These are phyloP conservation scores for Pinus taeda DNA, from an alignment of 75 land plant species.

Conservation along the genomic window DNA sequence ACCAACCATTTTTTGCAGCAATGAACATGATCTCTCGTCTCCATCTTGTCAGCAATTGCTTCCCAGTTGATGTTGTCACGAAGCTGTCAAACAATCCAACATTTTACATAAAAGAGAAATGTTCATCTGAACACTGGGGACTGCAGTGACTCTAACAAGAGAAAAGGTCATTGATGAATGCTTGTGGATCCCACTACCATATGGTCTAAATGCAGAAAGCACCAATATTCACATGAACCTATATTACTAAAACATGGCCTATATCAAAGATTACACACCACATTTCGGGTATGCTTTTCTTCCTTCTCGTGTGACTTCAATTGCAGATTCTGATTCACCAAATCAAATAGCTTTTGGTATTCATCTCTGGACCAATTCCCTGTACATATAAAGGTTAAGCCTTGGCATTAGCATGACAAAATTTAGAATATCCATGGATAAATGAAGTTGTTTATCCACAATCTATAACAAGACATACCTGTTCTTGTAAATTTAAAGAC, in stretches of 20 bases:
- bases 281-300: slow-evolving; percentile 39
- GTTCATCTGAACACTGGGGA: neutral
- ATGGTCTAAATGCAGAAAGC: neutral
- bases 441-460: no score
- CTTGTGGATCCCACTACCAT: neutral
- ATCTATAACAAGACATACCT: no score
- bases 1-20: slow-evolving; percentile 69
- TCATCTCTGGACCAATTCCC: slow-evolving; percentile 64
- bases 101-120: neutral
- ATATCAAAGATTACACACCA: slow-evolving; percentile 18
- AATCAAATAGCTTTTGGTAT: slow-evolving; percentile 49
- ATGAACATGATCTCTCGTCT: slow-evolving; percentile 22
- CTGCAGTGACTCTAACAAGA: neutral
- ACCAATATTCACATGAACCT: neutral
- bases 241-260: neutral
- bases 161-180: neutral
- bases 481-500: no score
- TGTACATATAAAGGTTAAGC: slow-evolving; percentile 13
- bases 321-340: slow-evolving; percentile 46
- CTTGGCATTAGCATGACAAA: no score
- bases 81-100: slow-evolving; percentile 21
- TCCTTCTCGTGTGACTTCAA: slow-evolving; percentile 34
- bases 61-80: slow-evolving; percentile 67
- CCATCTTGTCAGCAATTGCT: slow-evolving; percentile 50
- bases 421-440: no score